These are phyloP conservation scores for Diplodia mutila DNA, from an alignment of 2,329 filamentous ascomycete genomes.

Conservation along the genomic window DNA sequence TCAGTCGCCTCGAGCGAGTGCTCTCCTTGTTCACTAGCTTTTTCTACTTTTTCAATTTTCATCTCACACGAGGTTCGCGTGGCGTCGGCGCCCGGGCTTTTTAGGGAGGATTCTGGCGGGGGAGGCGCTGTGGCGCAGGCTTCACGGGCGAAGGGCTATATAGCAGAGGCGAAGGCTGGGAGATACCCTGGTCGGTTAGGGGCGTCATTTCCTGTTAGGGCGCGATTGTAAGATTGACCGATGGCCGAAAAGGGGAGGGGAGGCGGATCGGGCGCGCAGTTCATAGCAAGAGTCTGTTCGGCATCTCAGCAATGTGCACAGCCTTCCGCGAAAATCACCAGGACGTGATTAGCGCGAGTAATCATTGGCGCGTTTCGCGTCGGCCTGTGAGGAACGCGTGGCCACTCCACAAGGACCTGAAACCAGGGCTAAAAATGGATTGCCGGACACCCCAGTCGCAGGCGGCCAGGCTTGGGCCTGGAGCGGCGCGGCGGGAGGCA, in stretches of 20 bases:
- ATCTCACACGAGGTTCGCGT: conserved; percentile 9
- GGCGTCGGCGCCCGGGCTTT: background rate
- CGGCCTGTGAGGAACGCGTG: conserved; percentile 17
- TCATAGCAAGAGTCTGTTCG: background rate
- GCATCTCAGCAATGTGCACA: conserved; percentile 14
- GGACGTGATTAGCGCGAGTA: conserved; percentile 22
- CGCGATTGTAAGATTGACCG: conserved; percentile 14
- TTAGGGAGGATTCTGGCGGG: conserved; percentile 14
- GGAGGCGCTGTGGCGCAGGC: conserved; percentile 15
- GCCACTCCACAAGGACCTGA: conserved; percentile 20
- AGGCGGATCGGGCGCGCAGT: conserved; percentile 7
- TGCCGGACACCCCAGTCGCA: conserved; percentile 14
- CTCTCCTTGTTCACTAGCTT: background rate
- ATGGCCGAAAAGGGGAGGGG: conserved; percentile 17
- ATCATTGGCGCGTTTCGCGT: conserved; percentile 19
- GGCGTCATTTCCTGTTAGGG: conserved; percentile 6
- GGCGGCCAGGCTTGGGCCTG: conserved; percentile 13
- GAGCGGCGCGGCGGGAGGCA: conserved; percentile 4
- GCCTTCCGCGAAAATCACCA: conserved; percentile 22
- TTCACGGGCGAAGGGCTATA: background rate
- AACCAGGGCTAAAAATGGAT: conserved; percentile 15
- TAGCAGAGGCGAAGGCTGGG: conserved; percentile 13
- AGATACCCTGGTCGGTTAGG: conserved; percentile 19
- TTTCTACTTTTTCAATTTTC: background rate
- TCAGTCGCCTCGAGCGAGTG: background rate